These are phyloP conservation scores for Thelonectria rubi DNA, from an alignment of 2,329 filamentous ascomycete species.

Conservation along the genomic window DNA sequence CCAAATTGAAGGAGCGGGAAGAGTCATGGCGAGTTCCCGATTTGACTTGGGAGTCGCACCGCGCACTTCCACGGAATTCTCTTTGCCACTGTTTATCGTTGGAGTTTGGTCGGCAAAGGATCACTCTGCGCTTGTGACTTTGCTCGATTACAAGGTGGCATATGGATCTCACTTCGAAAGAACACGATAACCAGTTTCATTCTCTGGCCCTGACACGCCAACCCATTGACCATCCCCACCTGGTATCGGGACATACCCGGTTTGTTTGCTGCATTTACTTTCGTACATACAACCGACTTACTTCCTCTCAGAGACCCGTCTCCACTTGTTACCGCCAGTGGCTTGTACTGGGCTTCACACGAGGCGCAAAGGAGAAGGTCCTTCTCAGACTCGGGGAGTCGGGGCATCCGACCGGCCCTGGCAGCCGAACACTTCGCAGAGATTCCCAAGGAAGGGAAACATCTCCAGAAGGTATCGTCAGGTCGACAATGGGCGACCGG, in stretches of 20 bases:
- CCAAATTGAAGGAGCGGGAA: conserved; percentile 4
- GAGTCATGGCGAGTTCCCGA: neutral
- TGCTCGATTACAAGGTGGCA: neutral
- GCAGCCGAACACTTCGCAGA: neutral
- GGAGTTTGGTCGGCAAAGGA: neutral
- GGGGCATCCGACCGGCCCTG: neutral
- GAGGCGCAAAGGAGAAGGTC: neutral
- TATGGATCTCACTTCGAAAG: neutral
- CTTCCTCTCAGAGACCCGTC: neutral
- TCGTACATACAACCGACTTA: neutral
- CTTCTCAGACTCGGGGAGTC: neutral
- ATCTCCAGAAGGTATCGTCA: neutral
- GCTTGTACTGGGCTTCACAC: neutral
- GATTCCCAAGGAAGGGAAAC: neutral
- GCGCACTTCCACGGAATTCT: neutral
- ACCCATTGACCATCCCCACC: neutral
- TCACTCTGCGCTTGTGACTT: neutral
- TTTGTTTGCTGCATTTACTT: neutral
- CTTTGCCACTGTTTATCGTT: neutral
- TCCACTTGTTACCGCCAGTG: neutral
- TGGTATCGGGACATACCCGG: neutral
- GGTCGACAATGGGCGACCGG: neutral
- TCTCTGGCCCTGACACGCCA: neutral
- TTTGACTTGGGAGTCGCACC: conserved; percentile 6
- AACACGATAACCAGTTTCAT: neutral